Base-by-base conservation (phyloP, 2,329 filamentous ascomycete species). In the Geosmithia morbida region DNA sequence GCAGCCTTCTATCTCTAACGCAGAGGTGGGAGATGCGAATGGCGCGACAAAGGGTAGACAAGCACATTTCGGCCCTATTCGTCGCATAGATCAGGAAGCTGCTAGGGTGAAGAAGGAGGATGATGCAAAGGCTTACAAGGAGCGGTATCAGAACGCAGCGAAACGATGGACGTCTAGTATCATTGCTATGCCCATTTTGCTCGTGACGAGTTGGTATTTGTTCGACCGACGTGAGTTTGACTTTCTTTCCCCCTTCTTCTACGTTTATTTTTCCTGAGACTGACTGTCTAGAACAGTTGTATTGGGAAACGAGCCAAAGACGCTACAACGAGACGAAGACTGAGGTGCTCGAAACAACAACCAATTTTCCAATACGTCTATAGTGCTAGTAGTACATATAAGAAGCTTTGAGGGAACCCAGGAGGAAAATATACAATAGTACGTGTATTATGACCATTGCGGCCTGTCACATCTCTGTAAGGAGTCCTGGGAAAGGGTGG, bases 161-260 rank as follows among this genome's bases (percentile, higher is more conserved):
- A 57, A 69, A 49, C 69, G 65, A 53, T 76, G 70, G 63, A 59
- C 65, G 2, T 59, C 62, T 19, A 51, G 66, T 7, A 71, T 79
- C 52, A 66, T 77, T 48, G 72, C 70, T 20, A 53, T 76, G 59
- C 75, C 75, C 2, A 68, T 79, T 30, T 54, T 77, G 4, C 50
- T 77, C 14, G 73, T 79, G 45, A 74, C 71, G 22, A 75, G 74
- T 19, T 78, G 74, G 51, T 68, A 66, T 46, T 56, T 79, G 2
- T 77, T 71, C 57, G 66, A 75, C 43, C 60, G 43, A 64, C 60
- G 71, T 72, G 49, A 61, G 70, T 66, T 37, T 11, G 14, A 37
- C 13, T 37, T 3, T 16, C 33, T 11, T 37, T 11, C 13, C 37
- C 33, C 22, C 40, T 26, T 13, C 22, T 17, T 47, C 26, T 26